These are phyloP conservation scores for Symbiodinium natans DNA, from an alignment of 73 alveolate species.

Conservation along the genomic window DNA sequence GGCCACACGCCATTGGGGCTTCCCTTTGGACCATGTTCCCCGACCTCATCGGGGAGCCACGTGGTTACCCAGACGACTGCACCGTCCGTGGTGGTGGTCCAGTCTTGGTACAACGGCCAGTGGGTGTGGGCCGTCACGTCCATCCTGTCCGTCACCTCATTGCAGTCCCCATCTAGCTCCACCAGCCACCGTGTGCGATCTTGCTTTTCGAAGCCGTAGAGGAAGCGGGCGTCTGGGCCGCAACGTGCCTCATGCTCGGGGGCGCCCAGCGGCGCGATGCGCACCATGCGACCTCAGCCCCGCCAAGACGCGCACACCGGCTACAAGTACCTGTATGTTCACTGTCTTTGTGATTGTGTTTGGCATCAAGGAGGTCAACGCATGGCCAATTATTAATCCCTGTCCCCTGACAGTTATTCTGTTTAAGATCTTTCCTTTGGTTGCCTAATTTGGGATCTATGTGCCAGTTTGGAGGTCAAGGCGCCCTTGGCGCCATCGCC, in stretches of 20 bases:
- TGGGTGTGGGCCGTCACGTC: conserved; percentile 24
- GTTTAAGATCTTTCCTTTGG: too few species aligned
- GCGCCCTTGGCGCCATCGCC: conserved; percentile 34
- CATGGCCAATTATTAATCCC: too few species aligned
- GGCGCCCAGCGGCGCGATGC: conserved; percentile 8
- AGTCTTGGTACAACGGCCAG: conserved; percentile 40
- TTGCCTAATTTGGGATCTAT: too few species aligned
- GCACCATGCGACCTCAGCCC: conserved; percentile 48
- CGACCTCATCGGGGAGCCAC: conserved; percentile 2
- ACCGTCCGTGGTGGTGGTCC: conserved; percentile 26
- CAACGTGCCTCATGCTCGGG: not conserved
- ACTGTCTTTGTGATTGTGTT: too few species aligned
- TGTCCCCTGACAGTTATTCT: too few species aligned
- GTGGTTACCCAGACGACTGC: conserved; percentile 11
- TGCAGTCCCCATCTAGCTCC: conserved; percentile 33
- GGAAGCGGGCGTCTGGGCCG: conserved; percentile 14
- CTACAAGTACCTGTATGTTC: too few species aligned
- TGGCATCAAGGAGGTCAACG: too few species aligned
- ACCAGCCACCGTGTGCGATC: conserved; percentile 29
- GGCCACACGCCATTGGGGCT: conserved; percentile 54
- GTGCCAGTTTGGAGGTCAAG: too few species aligned
- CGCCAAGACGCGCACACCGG: too few species aligned
- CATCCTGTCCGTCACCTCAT: conserved; percentile 10
- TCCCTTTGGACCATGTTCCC: not conserved
- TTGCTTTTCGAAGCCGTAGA: not conserved